Evolutionary conservation across 2,329 filamentous ascomycete genomes (phyloP), one percentile per base, ranked within the genome.

Genomic region (Cladosporium halotolerans): DNA sequence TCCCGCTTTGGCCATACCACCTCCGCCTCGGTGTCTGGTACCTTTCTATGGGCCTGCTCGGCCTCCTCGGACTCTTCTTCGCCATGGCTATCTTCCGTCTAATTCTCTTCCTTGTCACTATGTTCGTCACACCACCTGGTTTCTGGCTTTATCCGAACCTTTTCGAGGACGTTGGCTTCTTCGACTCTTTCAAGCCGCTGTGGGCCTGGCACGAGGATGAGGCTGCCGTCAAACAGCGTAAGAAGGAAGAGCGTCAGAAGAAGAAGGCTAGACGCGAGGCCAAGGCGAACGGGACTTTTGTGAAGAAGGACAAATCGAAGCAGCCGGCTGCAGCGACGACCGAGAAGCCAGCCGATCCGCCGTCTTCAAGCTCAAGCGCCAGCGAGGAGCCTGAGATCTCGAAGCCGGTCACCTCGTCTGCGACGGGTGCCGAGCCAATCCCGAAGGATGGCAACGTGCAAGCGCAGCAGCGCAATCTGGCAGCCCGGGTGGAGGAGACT

Each of bases 121-220:
- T 95, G 72, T 95, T 97, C 67, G 78, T 80, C 13, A 78, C 83
- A 1, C 76, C 91, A 3, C 93, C 93, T 2, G 93, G 93, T 64
- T 78, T 99, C n/a, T 99, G 93, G 93, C 79, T 99, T 42, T 99
- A 92, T 74, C 93, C 93, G 45, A 99, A 99, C 68, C 76, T 99
- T 16, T 99, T 96, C 76, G 93, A 99, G 70, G 93, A 99, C 68
- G 93, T 99, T 28, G 95, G 92, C 7, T 97, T 99, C 75, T 86
- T 99, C 72, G 93, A 99, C 69, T 95, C 88, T 66, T 99, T 99
- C 80, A 86, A 86, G 67, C 93, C 93, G 16, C 74, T 96, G 5
- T 99, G 93, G 92, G 93, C 89, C 56, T 99, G 93, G 93, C 93
- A 99, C 71, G 91, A 71, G 60, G 63, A 63, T 34, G 66, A 66